Evolutionary conservation across 2,329 filamentous ascomycete species (phyloP).

Genomic region (Gremmenia infestans): DNA sequence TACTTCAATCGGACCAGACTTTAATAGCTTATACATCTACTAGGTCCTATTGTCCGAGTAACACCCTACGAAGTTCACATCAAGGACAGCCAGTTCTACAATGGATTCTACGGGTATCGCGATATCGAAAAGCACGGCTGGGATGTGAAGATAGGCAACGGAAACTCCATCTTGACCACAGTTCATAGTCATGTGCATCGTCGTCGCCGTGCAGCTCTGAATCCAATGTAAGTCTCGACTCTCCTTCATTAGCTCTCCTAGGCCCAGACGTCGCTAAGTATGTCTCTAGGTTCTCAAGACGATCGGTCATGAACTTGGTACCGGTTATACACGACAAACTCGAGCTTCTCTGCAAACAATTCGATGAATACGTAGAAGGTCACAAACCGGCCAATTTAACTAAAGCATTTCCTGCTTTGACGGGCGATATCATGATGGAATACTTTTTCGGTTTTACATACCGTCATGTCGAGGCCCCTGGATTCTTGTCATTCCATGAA

Average conservation of each 20-base stretch:
- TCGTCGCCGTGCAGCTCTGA: background rate
- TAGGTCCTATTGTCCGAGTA: constrained; percentile 34
- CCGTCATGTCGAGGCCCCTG: background rate
- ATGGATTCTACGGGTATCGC: constrained; percentile 32
- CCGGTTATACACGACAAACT: background rate
- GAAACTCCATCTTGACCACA: background rate
- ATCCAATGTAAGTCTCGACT: too few species aligned
- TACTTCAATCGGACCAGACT: too few species aligned
- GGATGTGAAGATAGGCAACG: background rate
- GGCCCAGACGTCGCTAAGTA: too few species aligned
- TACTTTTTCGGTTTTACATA: constrained; percentile 1
- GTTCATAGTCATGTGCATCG: background rate
- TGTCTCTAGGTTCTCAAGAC: background rate
- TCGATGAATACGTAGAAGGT: background rate
- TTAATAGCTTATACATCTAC: constrained; percentile 9
- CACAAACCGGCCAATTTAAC: background rate
- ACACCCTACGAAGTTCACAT: constrained; percentile 37
- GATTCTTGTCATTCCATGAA: background rate
- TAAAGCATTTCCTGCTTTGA: constrained; percentile 1
- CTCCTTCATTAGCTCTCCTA: too few species aligned
- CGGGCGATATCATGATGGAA: constrained; percentile 4
- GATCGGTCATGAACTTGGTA: background rate
- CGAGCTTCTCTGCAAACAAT: background rate
- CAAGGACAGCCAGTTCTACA: constrained; percentile 31
- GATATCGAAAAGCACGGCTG: background rate